Evolutionary conservation across 108 stramenopile genomes (phyloP).

Genomic region (Stephanodiscus minutulus): DNA sequence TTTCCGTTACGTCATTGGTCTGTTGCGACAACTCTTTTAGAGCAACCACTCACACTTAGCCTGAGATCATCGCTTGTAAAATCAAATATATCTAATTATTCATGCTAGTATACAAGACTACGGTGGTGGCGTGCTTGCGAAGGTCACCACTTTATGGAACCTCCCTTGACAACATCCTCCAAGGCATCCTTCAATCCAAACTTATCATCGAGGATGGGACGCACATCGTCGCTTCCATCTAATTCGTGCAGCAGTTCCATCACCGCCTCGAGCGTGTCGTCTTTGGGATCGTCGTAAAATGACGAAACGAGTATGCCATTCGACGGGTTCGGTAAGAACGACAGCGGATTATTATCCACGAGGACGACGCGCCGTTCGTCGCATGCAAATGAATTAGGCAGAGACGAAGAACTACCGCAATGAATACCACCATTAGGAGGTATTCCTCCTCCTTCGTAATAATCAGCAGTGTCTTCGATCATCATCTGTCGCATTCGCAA

Average conservation of each 20-base stretch:
- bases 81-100: neutral
- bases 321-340: constrained; percentile 89
- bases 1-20: no score
- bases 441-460: neutral
- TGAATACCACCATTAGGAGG: neutral
- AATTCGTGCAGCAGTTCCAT: constrained; percentile 90
- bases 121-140: neutral
- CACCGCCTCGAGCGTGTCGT: constrained; percentile 91
- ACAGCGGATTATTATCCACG: constrained; percentile 97
- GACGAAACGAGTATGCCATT: constrained; percentile 98
- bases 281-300: constrained; percentile 96
- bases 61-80: neutral
- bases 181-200: constrained; percentile 87
- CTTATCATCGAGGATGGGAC: constrained; percentile 77
- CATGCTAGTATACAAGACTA: neutral
- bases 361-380: constrained; percentile 84
- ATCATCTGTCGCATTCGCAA: constrained; percentile 48
- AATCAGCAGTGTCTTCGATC: constrained; percentile 10
- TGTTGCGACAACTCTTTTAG: no score
- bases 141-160: neutral
- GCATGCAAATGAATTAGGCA: constrained; percentile 17
- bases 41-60: neutral
- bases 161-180: constrained; percentile 27
- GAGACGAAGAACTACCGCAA: neutral
- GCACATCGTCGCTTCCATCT: constrained; percentile 88